Conservation (phyloP, 2,329 filamentous ascomycete species). For the Blastomyces parvus region DNA sequence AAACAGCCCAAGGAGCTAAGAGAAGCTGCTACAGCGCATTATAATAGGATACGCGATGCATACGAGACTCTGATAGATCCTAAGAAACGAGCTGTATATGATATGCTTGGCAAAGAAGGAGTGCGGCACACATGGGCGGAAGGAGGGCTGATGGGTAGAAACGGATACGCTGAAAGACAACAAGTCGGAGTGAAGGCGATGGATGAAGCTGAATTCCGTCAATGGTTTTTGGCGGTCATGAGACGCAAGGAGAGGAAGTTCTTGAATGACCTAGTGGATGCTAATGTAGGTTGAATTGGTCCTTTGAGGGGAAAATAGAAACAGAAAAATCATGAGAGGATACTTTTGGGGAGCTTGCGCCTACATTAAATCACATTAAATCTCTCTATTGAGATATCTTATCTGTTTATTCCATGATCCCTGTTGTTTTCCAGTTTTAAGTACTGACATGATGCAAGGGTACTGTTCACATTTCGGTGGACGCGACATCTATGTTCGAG, state of each 20-base stretch:
- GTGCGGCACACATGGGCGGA: conserved; percentile 31
- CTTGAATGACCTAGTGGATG: conserved; percentile 30
- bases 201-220: conserved; percentile 32
- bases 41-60: conserved; percentile 31
- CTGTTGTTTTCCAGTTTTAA: not conserved
- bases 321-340: not conserved
- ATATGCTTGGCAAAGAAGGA: conserved; percentile 34
- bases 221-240: conserved; percentile 35
- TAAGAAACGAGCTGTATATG: conserved; percentile 36
- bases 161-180: conserved; percentile 23
- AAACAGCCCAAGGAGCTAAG: conserved; percentile 34
- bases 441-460: conserved; percentile 19
- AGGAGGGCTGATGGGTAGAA: conserved; percentile 26
- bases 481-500: conserved; percentile 28
- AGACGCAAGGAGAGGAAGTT: conserved; percentile 30
- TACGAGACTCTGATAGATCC: conserved; percentile 36
- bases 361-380: too few relatives aligned
- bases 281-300: conserved; percentile 26
- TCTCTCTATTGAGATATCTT: not conserved
- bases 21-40: conserved; percentile 31
- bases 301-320: not conserved
- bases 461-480: conserved; percentile 26
- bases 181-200: conserved; percentile 32
- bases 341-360: not conserved
- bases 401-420: not conserved